Conservation (phyloP, 305 asterid species). For the Fraxinus sp. region DNA sequence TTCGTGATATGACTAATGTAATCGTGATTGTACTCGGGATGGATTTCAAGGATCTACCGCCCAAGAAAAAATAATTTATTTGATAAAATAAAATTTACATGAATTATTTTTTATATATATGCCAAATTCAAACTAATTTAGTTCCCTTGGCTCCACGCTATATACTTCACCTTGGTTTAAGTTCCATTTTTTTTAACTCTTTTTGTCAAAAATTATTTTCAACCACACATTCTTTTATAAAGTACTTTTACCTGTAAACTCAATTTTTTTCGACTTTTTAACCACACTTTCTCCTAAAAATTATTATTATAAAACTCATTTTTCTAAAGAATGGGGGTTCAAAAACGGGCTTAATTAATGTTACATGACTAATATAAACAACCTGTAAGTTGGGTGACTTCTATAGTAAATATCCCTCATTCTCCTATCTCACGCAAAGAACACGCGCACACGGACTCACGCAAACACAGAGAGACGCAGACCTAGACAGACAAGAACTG, state of each 20-base stretch:
- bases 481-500: conserved; percentile 1
- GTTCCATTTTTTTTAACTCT: too few relatives aligned
- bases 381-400: background rate
- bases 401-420: background rate
- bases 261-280: too few relatives aligned
- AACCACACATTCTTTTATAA: background rate
- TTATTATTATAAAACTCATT: background rate
- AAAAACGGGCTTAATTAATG: background rate
- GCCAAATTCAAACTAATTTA: too few relatives aligned
- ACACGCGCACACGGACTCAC: too few relatives aligned
- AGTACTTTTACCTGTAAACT: too few relatives aligned
- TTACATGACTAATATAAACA: background rate
- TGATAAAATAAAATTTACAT: too few relatives aligned
- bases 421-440: background rate
- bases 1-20: background rate
- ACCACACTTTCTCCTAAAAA: too few relatives aligned
- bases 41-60: too few relatives aligned
- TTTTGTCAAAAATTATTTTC: background rate
- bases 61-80: too few relatives aligned
- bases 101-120: too few relatives aligned
- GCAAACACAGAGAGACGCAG: background rate
- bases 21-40: background rate
- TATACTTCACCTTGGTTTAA: too few relatives aligned
- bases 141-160: too few relatives aligned
- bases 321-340: background rate